Evolutionary conservation across 2,329 filamentous ascomycete genomes (phyloP).

Genomic region (Pyrenophora seminiperda): DNA sequence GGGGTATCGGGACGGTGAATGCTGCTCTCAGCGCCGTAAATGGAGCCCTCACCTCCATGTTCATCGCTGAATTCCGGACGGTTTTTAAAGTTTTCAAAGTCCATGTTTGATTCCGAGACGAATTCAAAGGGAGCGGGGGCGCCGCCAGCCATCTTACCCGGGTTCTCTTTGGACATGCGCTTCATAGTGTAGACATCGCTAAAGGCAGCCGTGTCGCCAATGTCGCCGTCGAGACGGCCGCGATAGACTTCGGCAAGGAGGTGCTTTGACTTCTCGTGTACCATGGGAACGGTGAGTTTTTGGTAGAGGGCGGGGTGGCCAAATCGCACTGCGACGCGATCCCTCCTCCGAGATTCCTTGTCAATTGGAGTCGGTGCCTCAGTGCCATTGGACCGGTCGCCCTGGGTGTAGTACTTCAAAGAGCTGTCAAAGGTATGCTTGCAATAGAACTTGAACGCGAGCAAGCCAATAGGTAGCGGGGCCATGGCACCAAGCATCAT

Average conservation of each 20-base stretch:
- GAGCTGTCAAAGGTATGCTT: slow-evolving; percentile 74
- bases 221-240: slow-evolving; percentile 72
- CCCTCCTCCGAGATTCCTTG: slow-evolving; percentile 57
- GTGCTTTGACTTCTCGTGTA: slow-evolving; percentile 86
- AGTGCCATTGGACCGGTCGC: slow-evolving; percentile 59
- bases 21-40: slow-evolving; percentile 65
- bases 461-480: slow-evolving; percentile 77
- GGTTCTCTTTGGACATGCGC: slow-evolving; percentile 68
- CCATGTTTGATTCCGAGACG: slow-evolving; percentile 82
- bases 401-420: slow-evolving; percentile 78
- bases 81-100: slow-evolving; percentile 92
- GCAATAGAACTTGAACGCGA: slow-evolving; percentile 89
- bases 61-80: slow-evolving; percentile 85
- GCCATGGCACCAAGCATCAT: slow-evolving; percentile 69
- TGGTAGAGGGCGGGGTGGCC: slow-evolving; percentile 87
- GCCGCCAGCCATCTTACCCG: slow-evolving; percentile 56
- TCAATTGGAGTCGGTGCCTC: slow-evolving; percentile 51
- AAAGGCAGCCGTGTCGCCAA: slow-evolving; percentile 68
- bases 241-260: slow-evolving; percentile 84
- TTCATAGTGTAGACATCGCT: slow-evolving; percentile 83
- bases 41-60: slow-evolving; percentile 72
- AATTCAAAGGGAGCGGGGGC: slow-evolving; percentile 74
- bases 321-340: slow-evolving; percentile 76
- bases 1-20: slow-evolving; percentile 67
- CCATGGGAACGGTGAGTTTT: slow-evolving; percentile 91